Base-by-base conservation (phyloP, 1,139 yeast genomes). In the Scheffersomyces segobiensis region DNA sequence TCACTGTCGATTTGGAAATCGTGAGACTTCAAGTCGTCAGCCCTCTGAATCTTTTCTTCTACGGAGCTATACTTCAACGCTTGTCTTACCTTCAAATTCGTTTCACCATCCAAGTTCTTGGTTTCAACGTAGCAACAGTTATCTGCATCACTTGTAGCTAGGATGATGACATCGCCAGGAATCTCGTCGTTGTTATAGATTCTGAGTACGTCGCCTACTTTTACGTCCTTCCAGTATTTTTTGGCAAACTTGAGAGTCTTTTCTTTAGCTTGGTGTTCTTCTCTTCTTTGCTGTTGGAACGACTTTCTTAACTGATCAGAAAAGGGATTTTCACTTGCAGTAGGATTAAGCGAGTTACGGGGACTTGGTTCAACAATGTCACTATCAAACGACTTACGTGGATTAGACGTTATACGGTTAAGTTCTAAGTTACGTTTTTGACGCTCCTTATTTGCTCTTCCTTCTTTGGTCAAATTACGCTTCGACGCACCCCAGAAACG, bases 101-200 rank as follows among this genome's bases (percentile, higher is more conserved):
- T 85, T 70, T 85, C 88, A 67, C 88, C 88, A 69, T 85, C 88
- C 57, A 85, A 72, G 65, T 85, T 85, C 64, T 84, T 85, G 0
- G 88, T 85, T 67, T 85, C 88, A 19, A 84, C 83, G 62, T 79
- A 83, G 70, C 87, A 84, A 55, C 82, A 76, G 63, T 80, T 81
- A 65, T 84, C 86, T 20, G 77, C 81, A 62, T 83, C 87, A 63
- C 85, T 79, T 0, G 88, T 80, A 18, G 86, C 73, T 18, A 85
- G 71, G 24, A 85, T 77, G 50, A 83, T 69, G 22, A 82, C 72
- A 68, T 85, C 88, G 4, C 87, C 87, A 0, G 88, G 88, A 39
- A 85, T 75, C 68, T 84, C 87, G 59, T 85, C 88, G 62, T 84
- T 83, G 65, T 82, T 82, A 59, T 80, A 78, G 32, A 85, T 75